Evolutionary conservation across 345 rosid genomes (phyloP), one percentile per base, ranked within the genome.

Genomic region (Eucalyptus caleyi): DNA sequence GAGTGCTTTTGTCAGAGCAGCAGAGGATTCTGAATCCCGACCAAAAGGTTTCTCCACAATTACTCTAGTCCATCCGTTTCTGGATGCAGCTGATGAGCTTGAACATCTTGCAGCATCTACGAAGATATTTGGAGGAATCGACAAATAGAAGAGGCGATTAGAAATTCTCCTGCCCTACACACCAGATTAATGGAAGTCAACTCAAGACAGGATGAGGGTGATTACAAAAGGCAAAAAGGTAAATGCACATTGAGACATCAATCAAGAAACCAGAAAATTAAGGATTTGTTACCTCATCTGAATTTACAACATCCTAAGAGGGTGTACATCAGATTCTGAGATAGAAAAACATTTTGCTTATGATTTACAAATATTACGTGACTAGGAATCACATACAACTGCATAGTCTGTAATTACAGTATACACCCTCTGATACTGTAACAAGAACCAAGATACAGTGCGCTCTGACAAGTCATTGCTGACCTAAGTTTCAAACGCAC

Each of bases 31-130:
- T 65, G 99, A 96, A 93, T 97, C 99, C 90, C 98, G 93, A 87
- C 99, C 99, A 88, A 97, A 97, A 88, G 99, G 99, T 93, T 97
- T 97, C 96, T 97, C 99, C 42, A 97, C 99, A 88, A 97, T 97
- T 90, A 97, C 98, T 89, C 99, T 95, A 56, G 98, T 97, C 99
- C 99, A 97, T 90, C 99, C 99, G 60, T 90, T 94, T 88, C 93
- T 93, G 92, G 99, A 94, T 93, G 99, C 96, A 86, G 98, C 98
- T 34, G 97, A 96, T 45, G 89, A 83, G 94, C 97, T 97, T 88
- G 99, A 96, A 92, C 98, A 96, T 93, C 91, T 96, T 89, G 96
- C 98, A 6, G 98, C 99, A 88, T 98, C 95, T 51, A 95, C 89
- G 86, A 98, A 98, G 90, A 98, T 97, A 92, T 96, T 97, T 45